Percentiles rank a stretch among this genome's conserved stretches.
phyloP scores from a whole-genome alignment of 2,329 filamentous ascomycete species.

The Fusarium neocosmosporiellum region DNA sequence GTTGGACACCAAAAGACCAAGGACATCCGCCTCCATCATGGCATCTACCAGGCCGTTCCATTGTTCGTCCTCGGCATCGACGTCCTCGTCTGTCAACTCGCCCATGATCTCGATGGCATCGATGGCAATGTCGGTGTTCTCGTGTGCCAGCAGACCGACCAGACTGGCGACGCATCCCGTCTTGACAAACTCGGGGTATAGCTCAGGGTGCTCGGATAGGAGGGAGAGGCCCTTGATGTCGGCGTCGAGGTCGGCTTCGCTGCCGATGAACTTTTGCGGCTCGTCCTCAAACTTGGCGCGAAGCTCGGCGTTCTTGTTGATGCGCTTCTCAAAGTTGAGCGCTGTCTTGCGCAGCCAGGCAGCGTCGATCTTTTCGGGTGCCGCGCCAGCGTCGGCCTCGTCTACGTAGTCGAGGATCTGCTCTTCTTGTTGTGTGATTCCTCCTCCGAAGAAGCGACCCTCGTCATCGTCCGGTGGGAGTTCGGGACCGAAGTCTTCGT shows the following conservation, averaged over 20 bases:
- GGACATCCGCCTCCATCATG: conserved; percentile 74
- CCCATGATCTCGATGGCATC: conserved; percentile 88
- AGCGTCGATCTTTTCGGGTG: conserved; percentile 81
- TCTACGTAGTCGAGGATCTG: conserved; percentile 92
- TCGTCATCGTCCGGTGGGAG: conserved; percentile 74
- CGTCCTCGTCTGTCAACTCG: conserved; percentile 94
- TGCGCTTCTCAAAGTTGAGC: conserved; percentile 88
- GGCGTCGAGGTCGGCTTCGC: conserved; percentile 89
- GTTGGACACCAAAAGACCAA: conserved; percentile 81
- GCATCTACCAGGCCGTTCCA: conserved; percentile 82
- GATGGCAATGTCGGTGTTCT: conserved; percentile 97
- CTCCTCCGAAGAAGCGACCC: conserved; percentile 94
- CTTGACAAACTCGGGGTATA: conserved; percentile 84
- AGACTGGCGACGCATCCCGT: conserved; percentile 79
- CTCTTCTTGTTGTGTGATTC: conserved; percentile 82
- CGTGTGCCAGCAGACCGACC: conserved; percentile 86
- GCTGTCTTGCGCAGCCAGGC: conserved; percentile 86
- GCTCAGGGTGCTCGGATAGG: conserved; percentile 84
- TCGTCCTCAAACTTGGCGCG: conserved; percentile 85
- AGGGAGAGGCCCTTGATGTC: conserved; percentile 90
- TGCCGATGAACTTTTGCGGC: conserved; percentile 84
- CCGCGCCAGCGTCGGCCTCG: conserved; percentile 50
- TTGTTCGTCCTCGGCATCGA: conserved; percentile 80
- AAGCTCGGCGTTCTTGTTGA: conserved; percentile 89
- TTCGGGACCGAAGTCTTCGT: conserved; percentile 60